Percentiles rank a stretch among this genome's conserved stretches.
These are phyloP conservation scores for Penicillium manginii DNA, from an alignment of 495 filamentous ascomycete species.

Conservation along the genomic window DNA sequence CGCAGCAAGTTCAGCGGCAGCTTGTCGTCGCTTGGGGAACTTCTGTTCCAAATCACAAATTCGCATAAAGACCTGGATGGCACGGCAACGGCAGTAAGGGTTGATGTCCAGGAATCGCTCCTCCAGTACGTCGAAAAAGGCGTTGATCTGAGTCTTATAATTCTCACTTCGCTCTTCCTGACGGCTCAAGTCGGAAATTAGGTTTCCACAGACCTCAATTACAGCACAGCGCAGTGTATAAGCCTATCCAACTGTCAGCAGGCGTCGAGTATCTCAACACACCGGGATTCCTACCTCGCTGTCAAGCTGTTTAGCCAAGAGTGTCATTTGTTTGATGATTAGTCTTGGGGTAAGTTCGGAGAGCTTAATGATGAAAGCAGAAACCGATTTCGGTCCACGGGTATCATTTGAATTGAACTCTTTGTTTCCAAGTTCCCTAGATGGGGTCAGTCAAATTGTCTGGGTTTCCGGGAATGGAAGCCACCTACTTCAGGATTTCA, in stretches of 20 bases:
- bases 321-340: constrained; percentile 96
- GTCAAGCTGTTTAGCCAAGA: constrained; percentile 90
- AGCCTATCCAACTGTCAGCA: constrained; percentile 57
- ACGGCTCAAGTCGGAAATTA: constrained; percentile 87
- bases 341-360: constrained; percentile 91
- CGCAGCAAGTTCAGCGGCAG: constrained; percentile 80
- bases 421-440: constrained; percentile 88
- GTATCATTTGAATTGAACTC: constrained; percentile 97
- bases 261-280: neutral
- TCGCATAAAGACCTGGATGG: constrained; percentile 90
- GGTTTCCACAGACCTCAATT: constrained; percentile 98
- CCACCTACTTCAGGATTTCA: constrained; percentile 71
- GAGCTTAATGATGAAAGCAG: constrained; percentile 91
- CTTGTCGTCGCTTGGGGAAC: constrained; percentile 88
- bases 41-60: constrained; percentile 93
- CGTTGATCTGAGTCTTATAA: constrained; percentile 90
- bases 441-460: constrained; percentile 27
- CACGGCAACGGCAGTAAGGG: constrained; percentile 90
- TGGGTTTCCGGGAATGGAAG: neutral
- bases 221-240: constrained; percentile 92
- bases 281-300: constrained; percentile 69
- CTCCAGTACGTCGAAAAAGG: constrained; percentile 95
- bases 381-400: constrained; percentile 95
- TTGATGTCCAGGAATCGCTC: constrained; percentile 96
- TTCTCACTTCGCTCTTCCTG: constrained; percentile 89